phyloP scores from a whole-genome alignment of 2,329 filamentous ascomycete species.

The Claviceps quebecensis region DNA sequence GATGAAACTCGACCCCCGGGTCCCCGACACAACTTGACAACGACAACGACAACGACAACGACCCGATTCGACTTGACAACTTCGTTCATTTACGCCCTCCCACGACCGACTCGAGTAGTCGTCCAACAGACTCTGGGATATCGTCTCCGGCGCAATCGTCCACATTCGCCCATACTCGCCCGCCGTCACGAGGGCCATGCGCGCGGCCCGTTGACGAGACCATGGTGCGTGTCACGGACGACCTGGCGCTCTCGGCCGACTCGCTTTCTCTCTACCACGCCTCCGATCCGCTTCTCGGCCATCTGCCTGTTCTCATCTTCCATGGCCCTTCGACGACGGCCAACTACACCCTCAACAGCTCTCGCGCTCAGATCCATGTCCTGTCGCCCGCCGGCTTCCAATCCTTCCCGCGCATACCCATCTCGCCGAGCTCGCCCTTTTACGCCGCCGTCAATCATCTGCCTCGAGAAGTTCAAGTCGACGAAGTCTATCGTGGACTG shows the following conservation, averaged over 20 bases:
- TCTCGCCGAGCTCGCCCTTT: constrained; percentile 82
- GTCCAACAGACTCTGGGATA: background rate
- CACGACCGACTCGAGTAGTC: background rate
- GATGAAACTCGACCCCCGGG: background rate
- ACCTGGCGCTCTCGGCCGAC: constrained; percentile 67
- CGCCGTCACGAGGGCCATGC: constrained; percentile 8
- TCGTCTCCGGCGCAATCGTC: background rate
- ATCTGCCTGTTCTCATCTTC: constrained; percentile 77
- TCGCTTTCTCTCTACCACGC: constrained; percentile 80
- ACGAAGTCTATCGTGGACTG: constrained; percentile 80
- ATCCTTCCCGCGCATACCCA: constrained; percentile 79
- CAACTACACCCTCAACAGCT: constrained; percentile 76
- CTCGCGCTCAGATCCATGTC: constrained; percentile 87
- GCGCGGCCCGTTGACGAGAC: constrained; percentile 21
- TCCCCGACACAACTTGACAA: background rate
- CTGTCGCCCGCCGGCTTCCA: constrained; percentile 80
- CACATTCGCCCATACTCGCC: too few relatives aligned
- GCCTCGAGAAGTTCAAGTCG: constrained; percentile 86
- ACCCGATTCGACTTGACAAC: background rate
- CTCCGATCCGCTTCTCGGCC: constrained; percentile 67
- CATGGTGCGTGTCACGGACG: constrained; percentile 75
- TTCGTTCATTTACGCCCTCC: background rate
- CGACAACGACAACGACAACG: background rate
- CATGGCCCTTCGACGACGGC: constrained; percentile 82
- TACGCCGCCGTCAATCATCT: constrained; percentile 84